phyloP scores from a whole-genome alignment of 768 basidiomycete species.

The Kwoniella europaea region DNA sequence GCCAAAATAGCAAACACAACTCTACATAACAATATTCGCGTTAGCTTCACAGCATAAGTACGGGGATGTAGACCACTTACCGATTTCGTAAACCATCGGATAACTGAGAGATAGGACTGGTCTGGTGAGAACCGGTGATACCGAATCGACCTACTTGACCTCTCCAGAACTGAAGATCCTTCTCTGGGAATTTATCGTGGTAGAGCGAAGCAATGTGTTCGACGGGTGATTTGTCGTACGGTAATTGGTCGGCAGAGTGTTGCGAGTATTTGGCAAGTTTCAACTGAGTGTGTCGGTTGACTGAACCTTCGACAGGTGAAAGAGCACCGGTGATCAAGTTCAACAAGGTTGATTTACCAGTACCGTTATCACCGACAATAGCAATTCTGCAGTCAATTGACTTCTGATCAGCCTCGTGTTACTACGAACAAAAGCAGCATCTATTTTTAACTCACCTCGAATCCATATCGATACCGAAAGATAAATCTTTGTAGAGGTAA shows the following conservation, averaged over 20 bases:
- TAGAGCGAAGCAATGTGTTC: slow-evolving; percentile 91
- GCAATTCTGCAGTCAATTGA: slow-evolving; percentile 65
- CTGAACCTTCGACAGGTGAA: slow-evolving; percentile 79
- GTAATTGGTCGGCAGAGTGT: slow-evolving; percentile 97
- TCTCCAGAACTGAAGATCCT: slow-evolving; percentile 92
- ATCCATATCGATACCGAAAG: slow-evolving; percentile 89
- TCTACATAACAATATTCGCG: too few species aligned
- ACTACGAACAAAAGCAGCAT: not conserved
- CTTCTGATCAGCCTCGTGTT: not conserved
- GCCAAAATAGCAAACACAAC: slow-evolving; percentile 96
- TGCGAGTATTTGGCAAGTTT: slow-evolving; percentile 99
- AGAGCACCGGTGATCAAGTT: slow-evolving; percentile 84
- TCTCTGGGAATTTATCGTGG: slow-evolving; percentile 83
- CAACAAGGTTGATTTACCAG: slow-evolving; percentile 90
- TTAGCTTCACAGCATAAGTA: too few species aligned
- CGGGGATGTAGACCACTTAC: too few species aligned
- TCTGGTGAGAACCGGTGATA: slow-evolving; percentile 90
- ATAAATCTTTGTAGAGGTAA: slow-evolving; percentile 82
- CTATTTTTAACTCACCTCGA: slow-evolving; percentile 42
- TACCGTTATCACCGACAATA: slow-evolving; percentile 94
- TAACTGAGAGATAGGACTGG: slow-evolving; percentile 87
- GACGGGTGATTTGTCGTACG: slow-evolving; percentile 85
- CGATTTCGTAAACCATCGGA: slow-evolving; percentile 96
- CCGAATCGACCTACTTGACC: slow-evolving; percentile 95
- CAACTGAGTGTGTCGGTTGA: slow-evolving; percentile 84